A percentile compares a stretch with the other conserved stretches of the same genome.
Evolutionary conservation across 768 basidiomycete genomes (phyloP).

Genomic region (Mycena sanguinolenta): DNA sequence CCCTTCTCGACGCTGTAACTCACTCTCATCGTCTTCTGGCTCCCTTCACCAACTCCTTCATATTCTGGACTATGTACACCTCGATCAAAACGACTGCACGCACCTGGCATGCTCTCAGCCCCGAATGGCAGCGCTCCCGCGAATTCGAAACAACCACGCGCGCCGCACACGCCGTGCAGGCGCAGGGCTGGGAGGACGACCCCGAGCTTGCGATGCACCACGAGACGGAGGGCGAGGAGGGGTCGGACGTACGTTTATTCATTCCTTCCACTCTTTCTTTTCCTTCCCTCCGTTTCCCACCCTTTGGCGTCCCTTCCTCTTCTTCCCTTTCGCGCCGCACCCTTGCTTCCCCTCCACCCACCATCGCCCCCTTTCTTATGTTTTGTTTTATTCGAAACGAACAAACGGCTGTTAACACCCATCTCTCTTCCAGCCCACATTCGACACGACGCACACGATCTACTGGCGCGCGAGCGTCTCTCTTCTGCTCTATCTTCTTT

Average conservation of each 20-base stretch:
- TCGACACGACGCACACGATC: constrained; percentile 91
- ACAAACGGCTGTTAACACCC: no score
- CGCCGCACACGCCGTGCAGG: constrained; percentile 72
- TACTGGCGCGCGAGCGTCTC: constrained; percentile 72
- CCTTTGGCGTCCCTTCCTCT: no score
- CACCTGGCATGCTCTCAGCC: no score
- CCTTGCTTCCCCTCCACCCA: no score
- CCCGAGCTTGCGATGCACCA: constrained; percentile 29
- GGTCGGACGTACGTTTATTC: constrained; percentile 40
- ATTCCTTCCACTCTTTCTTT: constrained; percentile 35
- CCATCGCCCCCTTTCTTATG: no score
- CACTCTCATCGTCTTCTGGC: not conserved
- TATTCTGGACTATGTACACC: no score
- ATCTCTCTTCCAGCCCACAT: constrained; percentile 66
- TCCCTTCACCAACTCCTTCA: no score
- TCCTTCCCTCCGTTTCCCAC: not conserved
- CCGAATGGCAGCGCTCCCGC: constrained; percentile 90
- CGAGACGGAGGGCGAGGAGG: constrained; percentile 23
- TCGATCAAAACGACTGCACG: not conserved
- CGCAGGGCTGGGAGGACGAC: constrained; percentile 60
- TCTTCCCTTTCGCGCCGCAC: no score
- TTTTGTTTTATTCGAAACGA: no score
- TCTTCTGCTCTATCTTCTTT: no score
- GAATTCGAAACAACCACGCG: constrained; percentile 92
- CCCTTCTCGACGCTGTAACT: no score